A percentile compares a stretch with the other conserved stretches of the same genome.
These are phyloP conservation scores for Kondoa subrosea DNA, from an alignment of 768 basidiomycete genomes.

Conservation along the genomic window DNA sequence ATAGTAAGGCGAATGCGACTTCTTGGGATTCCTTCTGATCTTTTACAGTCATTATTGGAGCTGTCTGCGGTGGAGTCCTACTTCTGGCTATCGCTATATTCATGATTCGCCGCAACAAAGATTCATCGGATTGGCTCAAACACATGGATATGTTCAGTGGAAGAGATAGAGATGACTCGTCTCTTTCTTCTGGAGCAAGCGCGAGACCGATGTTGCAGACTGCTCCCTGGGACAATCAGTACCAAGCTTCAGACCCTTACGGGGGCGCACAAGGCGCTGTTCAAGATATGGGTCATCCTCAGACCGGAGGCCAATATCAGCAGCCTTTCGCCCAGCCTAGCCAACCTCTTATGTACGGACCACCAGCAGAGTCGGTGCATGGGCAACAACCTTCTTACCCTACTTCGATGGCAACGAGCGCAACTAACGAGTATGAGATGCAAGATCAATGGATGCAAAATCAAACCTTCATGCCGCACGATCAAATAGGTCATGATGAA, in stretches of 20 bases:
- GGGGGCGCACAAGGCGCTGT: background rate
- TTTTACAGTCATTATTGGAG: background rate
- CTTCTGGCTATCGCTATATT: background rate
- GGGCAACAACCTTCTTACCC: background rate
- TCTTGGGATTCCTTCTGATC: background rate
- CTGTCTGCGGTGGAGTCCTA: background rate
- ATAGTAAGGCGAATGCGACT: background rate
- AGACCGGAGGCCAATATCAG: background rate
- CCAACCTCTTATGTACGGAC: background rate
- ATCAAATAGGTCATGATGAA: background rate
- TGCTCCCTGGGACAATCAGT: background rate
- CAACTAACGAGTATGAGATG: background rate
- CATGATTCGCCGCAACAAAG: background rate
- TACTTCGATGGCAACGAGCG: background rate
- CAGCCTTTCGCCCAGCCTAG: background rate
- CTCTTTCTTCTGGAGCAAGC: no score
- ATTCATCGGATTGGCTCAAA: no score
- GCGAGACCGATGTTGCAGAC: background rate
- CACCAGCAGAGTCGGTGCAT: background rate
- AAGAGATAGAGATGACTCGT: no score
- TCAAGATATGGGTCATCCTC: background rate
- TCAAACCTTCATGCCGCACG: background rate
- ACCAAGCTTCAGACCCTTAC: background rate
- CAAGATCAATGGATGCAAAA: background rate
- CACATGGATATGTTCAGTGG: no score